Percentiles rank a stretch among this genome's conserved stretches.
phyloP scores from a whole-genome alignment of 805 yeast species.

The Schizosaccharomyces osmophilus region DNA sequence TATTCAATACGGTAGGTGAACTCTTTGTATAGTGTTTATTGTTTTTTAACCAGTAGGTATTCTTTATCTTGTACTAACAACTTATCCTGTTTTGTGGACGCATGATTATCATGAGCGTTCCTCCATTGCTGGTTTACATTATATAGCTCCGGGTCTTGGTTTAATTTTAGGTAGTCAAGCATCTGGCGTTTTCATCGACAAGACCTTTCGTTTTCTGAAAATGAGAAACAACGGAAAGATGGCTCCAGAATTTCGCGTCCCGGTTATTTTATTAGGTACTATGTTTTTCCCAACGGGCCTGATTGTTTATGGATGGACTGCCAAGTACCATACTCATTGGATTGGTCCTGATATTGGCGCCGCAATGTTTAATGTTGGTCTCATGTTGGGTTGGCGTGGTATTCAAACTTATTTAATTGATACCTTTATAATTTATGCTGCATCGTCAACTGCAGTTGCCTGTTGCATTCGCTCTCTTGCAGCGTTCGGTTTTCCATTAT shows the following conservation, averaged over 20 bases:
- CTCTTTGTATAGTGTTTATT: neutral
- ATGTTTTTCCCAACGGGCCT: conserved; percentile 32
- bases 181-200: conserved; percentile 17
- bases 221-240: conserved; percentile 25
- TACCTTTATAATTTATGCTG: conserved; percentile 42
- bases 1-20: neutral
- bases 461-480: conserved; percentile 40
- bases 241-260: conserved; percentile 39
- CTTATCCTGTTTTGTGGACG: conserved; percentile 21
- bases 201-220: conserved; percentile 11
- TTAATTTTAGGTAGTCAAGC: conserved; percentile 24
- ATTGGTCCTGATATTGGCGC: conserved; percentile 40
- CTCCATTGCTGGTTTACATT: conserved; percentile 30
- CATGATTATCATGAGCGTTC: neutral
- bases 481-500: conserved; percentile 46
- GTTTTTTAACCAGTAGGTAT: neutral
- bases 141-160: conserved; percentile 32
- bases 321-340: conserved; percentile 30
- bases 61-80: conserved; percentile 15
- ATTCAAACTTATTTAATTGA: conserved; percentile 46
- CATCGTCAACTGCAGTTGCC: conserved; percentile 46
- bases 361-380: conserved; percentile 31
- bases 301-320: conserved; percentile 49
- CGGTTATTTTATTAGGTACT: conserved; percentile 25
- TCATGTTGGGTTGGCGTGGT: conserved; percentile 37